Evolutionary conservation across 164 flowering plant genomes (phyloP).

Genomic region (Piper betle): DNA sequence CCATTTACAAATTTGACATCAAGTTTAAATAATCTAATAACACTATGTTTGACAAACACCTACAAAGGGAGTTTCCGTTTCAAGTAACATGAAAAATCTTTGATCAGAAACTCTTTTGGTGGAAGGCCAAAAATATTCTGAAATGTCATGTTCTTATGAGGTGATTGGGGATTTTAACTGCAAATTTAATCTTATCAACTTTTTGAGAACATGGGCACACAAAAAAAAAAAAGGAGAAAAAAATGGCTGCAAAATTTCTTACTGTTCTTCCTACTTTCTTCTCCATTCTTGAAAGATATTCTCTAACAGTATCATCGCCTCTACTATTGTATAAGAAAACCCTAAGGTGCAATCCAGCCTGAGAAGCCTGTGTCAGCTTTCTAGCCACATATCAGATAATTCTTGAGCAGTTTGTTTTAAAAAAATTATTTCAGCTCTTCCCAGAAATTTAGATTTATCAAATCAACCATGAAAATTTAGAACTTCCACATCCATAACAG

Average conservation of each 20-base stretch:
- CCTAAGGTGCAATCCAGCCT: slow-evolving; percentile 63
- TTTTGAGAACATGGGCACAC: not conserved
- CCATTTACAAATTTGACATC: too few species aligned
- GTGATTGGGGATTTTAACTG: slow-evolving; percentile 44
- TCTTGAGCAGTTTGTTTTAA: slow-evolving; percentile 50
- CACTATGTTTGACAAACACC: slow-evolving; percentile 18
- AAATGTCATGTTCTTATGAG: slow-evolving; percentile 57
- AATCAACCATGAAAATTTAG: slow-evolving; percentile 80
- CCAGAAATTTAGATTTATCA: slow-evolving; percentile 62
- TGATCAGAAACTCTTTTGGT: slow-evolving; percentile 70
- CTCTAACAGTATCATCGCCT: slow-evolving; percentile 59
- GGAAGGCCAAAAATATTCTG: slow-evolving; percentile 74
- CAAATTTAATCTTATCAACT: not conserved
- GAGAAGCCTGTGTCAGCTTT: slow-evolving; percentile 52
- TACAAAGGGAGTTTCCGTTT: slow-evolving; percentile 69
- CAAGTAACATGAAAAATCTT: slow-evolving; percentile 53
- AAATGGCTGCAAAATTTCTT: slow-evolving; percentile 1
- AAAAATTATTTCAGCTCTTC: slow-evolving; percentile 75
- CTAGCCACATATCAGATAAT: slow-evolving; percentile 80
- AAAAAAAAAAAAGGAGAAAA: not conserved
- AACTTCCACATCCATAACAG: slow-evolving; percentile 74
- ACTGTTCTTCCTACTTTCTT: slow-evolving; percentile 89
- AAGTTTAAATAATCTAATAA: too few species aligned
- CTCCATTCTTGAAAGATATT: slow-evolving; percentile 61
- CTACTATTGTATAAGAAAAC: slow-evolving; percentile 64